Evolutionary conservation across 345 rosid species (phyloP).

Genomic region (Litchi chinensis): DNA sequence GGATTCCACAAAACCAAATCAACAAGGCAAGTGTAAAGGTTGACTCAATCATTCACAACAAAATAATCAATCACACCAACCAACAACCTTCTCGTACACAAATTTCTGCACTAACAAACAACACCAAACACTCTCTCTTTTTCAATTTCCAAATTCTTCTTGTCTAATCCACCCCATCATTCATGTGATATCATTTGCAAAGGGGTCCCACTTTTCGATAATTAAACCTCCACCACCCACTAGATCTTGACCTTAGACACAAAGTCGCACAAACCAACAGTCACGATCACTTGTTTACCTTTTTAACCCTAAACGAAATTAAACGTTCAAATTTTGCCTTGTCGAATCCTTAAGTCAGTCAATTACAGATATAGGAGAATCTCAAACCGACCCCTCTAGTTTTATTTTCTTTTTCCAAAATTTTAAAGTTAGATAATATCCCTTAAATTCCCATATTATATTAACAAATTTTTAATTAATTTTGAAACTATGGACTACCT

Average conservation of each 20-base stretch:
- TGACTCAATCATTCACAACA: no score
- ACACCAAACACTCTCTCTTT: neutral
- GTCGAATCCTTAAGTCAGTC: neutral
- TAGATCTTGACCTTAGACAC: neutral
- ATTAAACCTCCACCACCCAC: neutral
- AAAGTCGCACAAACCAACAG: neutral
- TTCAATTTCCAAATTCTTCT: neutral
- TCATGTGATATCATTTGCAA: neutral
- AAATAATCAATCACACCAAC: no score
- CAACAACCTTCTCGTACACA: no score
- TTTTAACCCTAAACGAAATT: neutral
- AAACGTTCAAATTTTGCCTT: neutral
- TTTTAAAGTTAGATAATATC: neutral
- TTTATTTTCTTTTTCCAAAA: no score
- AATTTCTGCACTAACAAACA: no score
- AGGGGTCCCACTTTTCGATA: neutral
- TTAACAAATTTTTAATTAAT: no score
- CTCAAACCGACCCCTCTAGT: neutral
- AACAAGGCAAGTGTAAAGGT: no score
- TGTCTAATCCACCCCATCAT: neutral
- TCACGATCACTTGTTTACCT: neutral
- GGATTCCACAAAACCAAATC: no score
- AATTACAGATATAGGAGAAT: neutral
- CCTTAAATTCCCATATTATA: neutral
- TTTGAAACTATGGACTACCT: no score